Evolutionary conservation across 176 grass and related monocot species (phyloP), one percentile per base, ranked within the genome.

Genomic region (Hsuehochloa calcarea): DNA sequence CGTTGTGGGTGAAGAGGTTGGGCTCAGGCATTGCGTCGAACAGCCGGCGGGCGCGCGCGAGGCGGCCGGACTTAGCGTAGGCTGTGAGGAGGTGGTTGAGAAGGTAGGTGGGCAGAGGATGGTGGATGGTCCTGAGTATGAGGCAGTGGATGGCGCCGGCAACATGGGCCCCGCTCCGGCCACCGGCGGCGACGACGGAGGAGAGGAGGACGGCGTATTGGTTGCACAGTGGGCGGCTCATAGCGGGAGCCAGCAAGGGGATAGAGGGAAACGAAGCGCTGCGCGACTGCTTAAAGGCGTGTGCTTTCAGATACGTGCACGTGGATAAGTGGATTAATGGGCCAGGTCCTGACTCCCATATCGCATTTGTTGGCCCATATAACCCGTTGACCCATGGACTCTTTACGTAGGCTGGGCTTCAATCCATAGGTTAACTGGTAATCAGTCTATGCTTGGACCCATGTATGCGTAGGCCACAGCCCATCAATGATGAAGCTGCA

Each of bases 1-100:
- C 89, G 71, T 94, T 91, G 84, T 74, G 83, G 47, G 87, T 85
- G 84, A 85, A 91, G 84, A 83, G 31, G 61, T 94, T 94, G 0
- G 50, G 84, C 0, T 85, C 47, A 12, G 70, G 76, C 73, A 89
- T 89, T 87, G 54, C 43, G 70, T 89, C 89, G 92, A 94, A 94
- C 86, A 91, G 37, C 15, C 74, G 61, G 72, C 89, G 89, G 8
- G 92, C 86, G 25, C 40, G 87, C 0, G 0, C 35, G 12, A 81
- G 80, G 47, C 61, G 75, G 80, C 54, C 79, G 72, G 83, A 79
- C 37, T 84, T 87, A 49, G 75, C 64, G 35, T 91, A 94, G 10
- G 63, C 60, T 0, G 80, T 74, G 76, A 94, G 65, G 43, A 91
- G 87, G 35, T 74, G 84, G 80, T 94, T 89, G 26, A 88, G 74